Evolutionary conservation across 257 asterid species (phyloP).

Genomic region (Haberlea rhodopensis): DNA sequence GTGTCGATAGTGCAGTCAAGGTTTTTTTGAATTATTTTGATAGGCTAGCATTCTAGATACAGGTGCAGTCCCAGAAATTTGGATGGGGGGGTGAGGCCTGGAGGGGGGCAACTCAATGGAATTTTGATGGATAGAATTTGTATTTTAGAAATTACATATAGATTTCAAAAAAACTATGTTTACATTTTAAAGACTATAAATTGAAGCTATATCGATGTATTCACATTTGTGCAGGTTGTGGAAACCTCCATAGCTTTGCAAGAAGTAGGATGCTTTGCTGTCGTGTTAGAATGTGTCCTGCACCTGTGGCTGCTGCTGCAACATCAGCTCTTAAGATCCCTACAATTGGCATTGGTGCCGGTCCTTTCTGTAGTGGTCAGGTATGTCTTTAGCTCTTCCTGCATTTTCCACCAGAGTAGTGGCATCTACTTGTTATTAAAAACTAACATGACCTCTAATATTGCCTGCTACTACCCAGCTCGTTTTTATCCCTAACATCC

Average conservation of each 20-base stretch:
- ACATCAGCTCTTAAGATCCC: conserved; percentile 86
- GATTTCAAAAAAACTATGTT: background rate
- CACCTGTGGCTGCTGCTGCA: conserved; percentile 93
- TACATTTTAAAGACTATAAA: background rate
- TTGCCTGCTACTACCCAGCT: background rate
- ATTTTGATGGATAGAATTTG: no score
- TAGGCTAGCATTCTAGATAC: background rate
- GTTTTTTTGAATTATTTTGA: conserved; percentile 28
- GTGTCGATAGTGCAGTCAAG: conserved; percentile 78
- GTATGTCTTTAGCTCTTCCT: conserved; percentile 38
- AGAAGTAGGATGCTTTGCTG: conserved; percentile 86
- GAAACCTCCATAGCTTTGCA: conserved; percentile 84
- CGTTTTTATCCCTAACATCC: background rate
- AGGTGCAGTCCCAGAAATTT: background rate
- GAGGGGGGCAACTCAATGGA: background rate
- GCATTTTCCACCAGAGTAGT: background rate
- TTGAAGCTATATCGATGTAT: conserved; percentile 3
- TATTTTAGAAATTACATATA: no score
- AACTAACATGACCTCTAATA: background rate
- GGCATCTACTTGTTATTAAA: background rate
- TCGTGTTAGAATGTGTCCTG: conserved; percentile 90
- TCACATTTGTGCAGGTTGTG: conserved; percentile 54
- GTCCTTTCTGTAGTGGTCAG: conserved; percentile 91
- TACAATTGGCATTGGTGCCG: conserved; percentile 94
- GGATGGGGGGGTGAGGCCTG: background rate